These are phyloP conservation scores for Lepiota subincarnata DNA, from an alignment of 768 basidiomycete species.

Conservation along the genomic window DNA sequence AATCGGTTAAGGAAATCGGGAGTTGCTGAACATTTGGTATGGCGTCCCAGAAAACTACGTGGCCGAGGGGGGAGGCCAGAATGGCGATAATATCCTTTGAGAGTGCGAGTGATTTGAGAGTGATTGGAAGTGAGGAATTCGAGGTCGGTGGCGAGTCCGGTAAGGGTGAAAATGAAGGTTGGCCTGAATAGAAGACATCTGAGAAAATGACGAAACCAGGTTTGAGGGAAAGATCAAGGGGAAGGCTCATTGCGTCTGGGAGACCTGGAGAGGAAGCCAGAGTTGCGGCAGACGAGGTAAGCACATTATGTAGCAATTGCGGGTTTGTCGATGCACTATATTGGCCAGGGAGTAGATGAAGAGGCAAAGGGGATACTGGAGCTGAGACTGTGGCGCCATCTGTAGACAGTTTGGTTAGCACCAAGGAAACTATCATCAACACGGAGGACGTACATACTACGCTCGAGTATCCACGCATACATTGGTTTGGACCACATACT, in stretches of 20 bases:
- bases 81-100: constrained; percentile 70
- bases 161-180: constrained; percentile 54
- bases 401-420: constrained; percentile 28
- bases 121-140: constrained; percentile 49
- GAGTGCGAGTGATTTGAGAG: constrained; percentile 58
- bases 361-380: constrained; percentile 46
- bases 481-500: constrained; percentile 84
- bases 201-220: constrained; percentile 68
- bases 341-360: constrained; percentile 73
- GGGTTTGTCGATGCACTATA: constrained; percentile 75
- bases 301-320: constrained; percentile 60
- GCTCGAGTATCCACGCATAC: constrained; percentile 75
- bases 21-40: constrained; percentile 71
- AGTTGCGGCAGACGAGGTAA: constrained; percentile 60
- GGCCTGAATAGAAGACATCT: constrained; percentile 59
- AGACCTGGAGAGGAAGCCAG: constrained; percentile 63
- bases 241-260: constrained; percentile 49
- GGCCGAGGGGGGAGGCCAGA: constrained; percentile 51
- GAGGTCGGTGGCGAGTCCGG: constrained; percentile 41
- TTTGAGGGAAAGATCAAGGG: constrained; percentile 60
- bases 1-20: constrained; percentile 34
- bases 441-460: constrained; percentile 58
- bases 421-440: constrained; percentile 9
- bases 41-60: constrained; percentile 77
- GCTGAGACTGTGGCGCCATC: constrained; percentile 68